A percentile compares a stretch with the other conserved stretches of the same genome.
Evolutionary conservation across 176 grass and related monocot genomes (phyloP).

Genomic region (Musa troglodytarum): DNA sequence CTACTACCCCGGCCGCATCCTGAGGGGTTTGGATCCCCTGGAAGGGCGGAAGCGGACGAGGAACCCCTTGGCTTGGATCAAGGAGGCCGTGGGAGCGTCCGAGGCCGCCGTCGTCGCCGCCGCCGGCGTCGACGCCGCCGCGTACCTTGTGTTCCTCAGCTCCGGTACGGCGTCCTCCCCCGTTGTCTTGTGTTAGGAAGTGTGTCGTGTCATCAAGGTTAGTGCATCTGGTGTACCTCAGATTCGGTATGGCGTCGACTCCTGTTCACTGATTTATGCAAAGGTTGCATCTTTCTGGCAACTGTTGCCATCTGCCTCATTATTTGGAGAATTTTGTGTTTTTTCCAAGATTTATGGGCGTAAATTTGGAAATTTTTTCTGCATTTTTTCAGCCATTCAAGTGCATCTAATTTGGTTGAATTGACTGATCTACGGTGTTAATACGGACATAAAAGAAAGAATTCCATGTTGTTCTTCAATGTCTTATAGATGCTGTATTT

Average conservation of each 20-base stretch:
- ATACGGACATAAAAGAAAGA: too few relatives aligned
- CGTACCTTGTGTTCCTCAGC: constrained; percentile 79
- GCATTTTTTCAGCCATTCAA: not conserved
- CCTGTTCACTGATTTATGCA: not conserved
- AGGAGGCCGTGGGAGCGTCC: constrained; percentile 34
- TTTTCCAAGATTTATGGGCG: not conserved
- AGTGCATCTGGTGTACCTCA: constrained; percentile 72
- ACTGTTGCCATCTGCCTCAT: too few relatives aligned
- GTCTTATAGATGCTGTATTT: too few relatives aligned
- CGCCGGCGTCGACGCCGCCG: constrained; percentile 67
- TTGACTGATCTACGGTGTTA: not conserved
- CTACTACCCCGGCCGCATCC: constrained; percentile 67
- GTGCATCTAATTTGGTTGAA: not conserved
- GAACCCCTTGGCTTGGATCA: constrained; percentile 63
- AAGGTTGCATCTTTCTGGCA: not conserved
- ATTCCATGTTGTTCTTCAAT: too few relatives aligned
- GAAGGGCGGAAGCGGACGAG: constrained; percentile 38
- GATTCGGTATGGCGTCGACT: constrained; percentile 30
- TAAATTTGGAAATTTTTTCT: too few relatives aligned
- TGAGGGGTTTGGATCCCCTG: constrained; percentile 60
- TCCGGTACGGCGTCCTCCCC: constrained; percentile 32
- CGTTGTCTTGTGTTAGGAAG: not conserved
- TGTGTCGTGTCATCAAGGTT: too few relatives aligned
- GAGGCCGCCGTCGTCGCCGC: constrained; percentile 63
- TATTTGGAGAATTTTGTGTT: not conserved